Conservation (phyloP, 2,329 filamentous ascomycete species). For the Hymenoscyphus repandus region DNA sequence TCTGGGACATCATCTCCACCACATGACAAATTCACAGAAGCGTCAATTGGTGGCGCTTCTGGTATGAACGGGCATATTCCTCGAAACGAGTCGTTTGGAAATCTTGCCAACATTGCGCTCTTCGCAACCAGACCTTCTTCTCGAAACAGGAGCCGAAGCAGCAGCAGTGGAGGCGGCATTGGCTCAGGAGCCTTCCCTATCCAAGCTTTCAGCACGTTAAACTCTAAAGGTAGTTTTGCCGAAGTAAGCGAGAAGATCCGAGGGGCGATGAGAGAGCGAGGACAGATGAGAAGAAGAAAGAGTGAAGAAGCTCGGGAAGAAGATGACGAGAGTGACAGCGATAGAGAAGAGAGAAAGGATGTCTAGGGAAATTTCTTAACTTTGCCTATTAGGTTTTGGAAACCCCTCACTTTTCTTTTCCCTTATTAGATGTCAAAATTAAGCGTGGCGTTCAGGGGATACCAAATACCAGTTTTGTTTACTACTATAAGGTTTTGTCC, state of each 20-base stretch:
- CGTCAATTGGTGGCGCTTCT: conserved; percentile 28
- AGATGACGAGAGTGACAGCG: conserved; percentile 39
- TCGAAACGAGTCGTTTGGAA: conserved; percentile 88
- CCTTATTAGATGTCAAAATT: background rate
- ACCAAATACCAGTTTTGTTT: background rate
- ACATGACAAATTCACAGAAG: conserved; percentile 22
- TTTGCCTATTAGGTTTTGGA: too few relatives aligned
- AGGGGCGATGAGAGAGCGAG: conserved; percentile 77
- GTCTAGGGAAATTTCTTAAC: conserved; percentile 10
- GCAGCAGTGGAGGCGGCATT: conserved; percentile 60
- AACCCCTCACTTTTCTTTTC: background rate
- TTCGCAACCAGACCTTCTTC: conserved; percentile 87
- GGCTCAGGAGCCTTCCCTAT: conserved; percentile 59
- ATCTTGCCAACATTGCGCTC: conserved; percentile 80
- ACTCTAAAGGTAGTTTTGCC: conserved; percentile 68
- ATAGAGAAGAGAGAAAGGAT: conserved; percentile 28
- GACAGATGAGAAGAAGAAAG: conserved; percentile 47
- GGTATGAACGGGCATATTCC: conserved; percentile 44
- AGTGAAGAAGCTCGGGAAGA: conserved; percentile 36
- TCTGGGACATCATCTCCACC: conserved; percentile 27
- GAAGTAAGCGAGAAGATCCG: conserved; percentile 81
- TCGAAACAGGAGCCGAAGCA: conserved; percentile 56
- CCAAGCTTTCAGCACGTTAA: conserved; percentile 62
- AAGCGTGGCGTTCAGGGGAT: conserved; percentile 1
- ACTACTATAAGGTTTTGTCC: too few relatives aligned